Percentiles rank a stretch among this genome's conserved stretches.
phyloP scores from a whole-genome alignment of 2,329 filamentous ascomycete genomes.

The Pyricularia sp. region DNA sequence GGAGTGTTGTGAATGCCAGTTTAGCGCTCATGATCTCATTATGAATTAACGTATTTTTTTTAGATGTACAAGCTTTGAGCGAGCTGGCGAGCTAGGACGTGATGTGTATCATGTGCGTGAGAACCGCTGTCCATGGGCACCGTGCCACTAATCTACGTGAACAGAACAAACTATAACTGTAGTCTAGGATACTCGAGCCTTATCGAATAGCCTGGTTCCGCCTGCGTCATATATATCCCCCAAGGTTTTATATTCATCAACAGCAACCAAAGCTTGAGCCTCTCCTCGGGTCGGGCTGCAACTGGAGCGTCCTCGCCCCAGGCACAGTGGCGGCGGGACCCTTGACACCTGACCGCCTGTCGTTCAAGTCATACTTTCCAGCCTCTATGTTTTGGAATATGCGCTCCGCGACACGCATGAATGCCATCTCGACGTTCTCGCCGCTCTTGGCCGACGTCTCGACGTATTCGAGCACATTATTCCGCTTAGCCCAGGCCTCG shows the following conservation, averaged over 20 bases:
- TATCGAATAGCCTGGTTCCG: background rate
- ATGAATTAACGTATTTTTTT: background rate
- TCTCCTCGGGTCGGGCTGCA: background rate
- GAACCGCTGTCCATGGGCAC: background rate
- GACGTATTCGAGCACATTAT: conserved; percentile 71
- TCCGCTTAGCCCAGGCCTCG: conserved; percentile 77
- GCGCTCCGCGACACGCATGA: conserved; percentile 84
- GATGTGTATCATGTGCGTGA: background rate
- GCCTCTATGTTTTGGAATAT: conserved; percentile 97
- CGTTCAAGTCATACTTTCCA: conserved; percentile 89
- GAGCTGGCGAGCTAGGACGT: background rate
- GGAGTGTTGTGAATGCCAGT: background rate
- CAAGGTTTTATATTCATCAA: background rate
- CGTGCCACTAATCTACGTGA: background rate
- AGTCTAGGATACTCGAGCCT: background rate
- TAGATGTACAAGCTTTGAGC: background rate
- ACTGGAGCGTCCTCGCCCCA: background rate
- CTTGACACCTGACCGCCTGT: conserved; percentile 86
- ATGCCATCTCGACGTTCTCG: conserved; percentile 87
- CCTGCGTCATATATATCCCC: background rate
- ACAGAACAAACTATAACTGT: background rate
- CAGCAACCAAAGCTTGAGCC: background rate
- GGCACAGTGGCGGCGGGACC: conserved; percentile 38
- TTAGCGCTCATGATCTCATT: background rate
- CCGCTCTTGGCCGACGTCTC: conserved; percentile 96